Evolutionary conservation across 2,329 filamentous ascomycete species (phyloP).

Genomic region (Cercospora citrullina): DNA sequence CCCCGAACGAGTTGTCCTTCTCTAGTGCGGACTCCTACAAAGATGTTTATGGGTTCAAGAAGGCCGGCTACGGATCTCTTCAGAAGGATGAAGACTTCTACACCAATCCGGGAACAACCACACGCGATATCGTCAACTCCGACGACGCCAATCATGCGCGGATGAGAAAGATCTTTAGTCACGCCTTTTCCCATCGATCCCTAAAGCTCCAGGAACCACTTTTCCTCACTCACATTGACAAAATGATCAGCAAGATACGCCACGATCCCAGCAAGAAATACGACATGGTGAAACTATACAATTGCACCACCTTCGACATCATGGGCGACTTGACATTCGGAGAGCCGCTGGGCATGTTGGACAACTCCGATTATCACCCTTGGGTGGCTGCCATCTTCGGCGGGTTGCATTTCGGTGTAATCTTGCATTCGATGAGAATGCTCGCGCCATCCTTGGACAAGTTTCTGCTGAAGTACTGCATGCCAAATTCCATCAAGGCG

Average conservation of each 20-base stretch:
- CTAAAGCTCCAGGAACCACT: constrained; percentile 44
- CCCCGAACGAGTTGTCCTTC: constrained; percentile 51
- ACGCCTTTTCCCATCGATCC: constrained; percentile 45
- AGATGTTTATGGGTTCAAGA: constrained; percentile 45
- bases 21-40: constrained; percentile 44
- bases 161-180: constrained; percentile 43
- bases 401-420: constrained; percentile 12
- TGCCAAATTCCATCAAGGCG: constrained; percentile 6
- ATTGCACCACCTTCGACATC: constrained; percentile 37
- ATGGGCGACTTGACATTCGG: constrained; percentile 39
- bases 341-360: constrained; percentile 38
- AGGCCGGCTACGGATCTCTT: constrained; percentile 20
- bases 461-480: constrained; percentile 6
- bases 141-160: constrained; percentile 42
- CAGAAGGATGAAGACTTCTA: constrained; percentile 29
- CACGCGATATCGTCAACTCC: constrained; percentile 22
- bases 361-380: constrained; percentile 37
- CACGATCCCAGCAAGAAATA: constrained; percentile 32
- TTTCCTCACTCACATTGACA: constrained; percentile 44
- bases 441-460: constrained; percentile 7
- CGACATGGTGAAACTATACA: constrained; percentile 33
- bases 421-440: constrained; percentile 19
- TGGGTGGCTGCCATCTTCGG: constrained; percentile 34
- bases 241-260: constrained; percentile 43
- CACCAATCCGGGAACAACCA: constrained; percentile 24